These are phyloP conservation scores for Aquilaria malaccensis DNA, from an alignment of 345 rosid species.

Conservation along the genomic window DNA sequence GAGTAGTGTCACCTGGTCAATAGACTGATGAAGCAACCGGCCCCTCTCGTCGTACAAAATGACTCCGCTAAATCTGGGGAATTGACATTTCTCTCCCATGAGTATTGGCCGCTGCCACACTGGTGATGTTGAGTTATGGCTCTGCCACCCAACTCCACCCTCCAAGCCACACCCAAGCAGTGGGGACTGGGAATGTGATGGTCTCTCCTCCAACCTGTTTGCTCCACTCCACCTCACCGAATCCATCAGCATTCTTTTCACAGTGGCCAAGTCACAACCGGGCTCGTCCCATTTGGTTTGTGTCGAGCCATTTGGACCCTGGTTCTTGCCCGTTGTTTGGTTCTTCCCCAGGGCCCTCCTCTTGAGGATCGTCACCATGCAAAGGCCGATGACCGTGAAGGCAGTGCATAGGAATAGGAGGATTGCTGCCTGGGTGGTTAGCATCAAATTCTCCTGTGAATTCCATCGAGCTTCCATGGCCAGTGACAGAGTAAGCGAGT, in stretches of 20 bases:
- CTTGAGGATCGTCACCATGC: constrained; percentile 31
- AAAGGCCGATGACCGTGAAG: constrained; percentile 34
- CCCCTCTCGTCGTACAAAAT: constrained; percentile 73
- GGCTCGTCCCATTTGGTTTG: constrained; percentile 12
- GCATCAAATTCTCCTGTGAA: constrained; percentile 55
- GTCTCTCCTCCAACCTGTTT: constrained; percentile 40
- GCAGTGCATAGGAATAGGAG: constrained; percentile 41
- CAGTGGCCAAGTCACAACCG: constrained; percentile 27
- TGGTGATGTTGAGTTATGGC: constrained; percentile 51
- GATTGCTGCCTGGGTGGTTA: constrained; percentile 46
- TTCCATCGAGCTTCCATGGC: constrained; percentile 70
- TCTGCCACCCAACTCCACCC: constrained; percentile 29
- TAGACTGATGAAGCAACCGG: constrained; percentile 28
- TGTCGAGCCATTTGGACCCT: not conserved
- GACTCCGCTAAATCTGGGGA: constrained; percentile 69
- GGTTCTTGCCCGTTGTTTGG: not conserved
- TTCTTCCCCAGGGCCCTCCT: constrained; percentile 28
- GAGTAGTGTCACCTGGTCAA: constrained; percentile 3
- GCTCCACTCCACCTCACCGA: constrained; percentile 74
- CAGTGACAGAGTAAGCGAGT: not conserved
- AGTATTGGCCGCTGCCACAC: constrained; percentile 80
- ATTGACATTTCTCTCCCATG: constrained; percentile 87
- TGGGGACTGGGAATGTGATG: not conserved
- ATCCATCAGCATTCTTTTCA: constrained; percentile 41
- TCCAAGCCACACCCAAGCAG: constrained; percentile 20